These are phyloP conservation scores for Striga hermonthica DNA, from an alignment of 305 asterid species.

Conservation along the genomic window DNA sequence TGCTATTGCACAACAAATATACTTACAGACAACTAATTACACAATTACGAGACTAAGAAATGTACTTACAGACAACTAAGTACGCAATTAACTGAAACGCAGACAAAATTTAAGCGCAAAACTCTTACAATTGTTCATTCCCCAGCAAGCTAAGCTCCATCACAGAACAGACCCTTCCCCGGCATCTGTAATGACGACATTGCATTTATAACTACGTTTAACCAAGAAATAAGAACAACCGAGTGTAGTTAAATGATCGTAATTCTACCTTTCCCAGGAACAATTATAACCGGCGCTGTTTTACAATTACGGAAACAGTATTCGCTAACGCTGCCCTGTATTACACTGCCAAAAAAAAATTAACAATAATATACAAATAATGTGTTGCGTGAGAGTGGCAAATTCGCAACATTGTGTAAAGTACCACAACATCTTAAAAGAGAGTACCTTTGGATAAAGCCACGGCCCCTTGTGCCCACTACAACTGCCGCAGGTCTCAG, in stretches of 20 bases:
- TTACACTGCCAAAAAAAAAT: conserved; percentile 46
- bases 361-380: neutral
- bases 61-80: no score
- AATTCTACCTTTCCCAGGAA: conserved; percentile 75
- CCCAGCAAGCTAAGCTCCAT: conserved; percentile 19
- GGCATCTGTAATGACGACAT: conserved; percentile 44
- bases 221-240: neutral
- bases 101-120: no score
- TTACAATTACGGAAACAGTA: conserved; percentile 89
- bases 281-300: conserved; percentile 76
- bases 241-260: neutral
- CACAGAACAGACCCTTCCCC: conserved; percentile 63
- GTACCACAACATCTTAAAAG: neutral
- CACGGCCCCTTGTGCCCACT: conserved; percentile 82
- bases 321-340: conserved; percentile 84
- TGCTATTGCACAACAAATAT: no score
- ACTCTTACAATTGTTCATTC: no score
- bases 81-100: no score
- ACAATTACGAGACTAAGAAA: no score
- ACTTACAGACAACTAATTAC: no score
- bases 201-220: conserved; percentile 3
- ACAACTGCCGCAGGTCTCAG: conserved; percentile 87
- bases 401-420: neutral
- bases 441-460: conserved; percentile 64
- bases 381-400: neutral